These are phyloP conservation scores for Cladophialophora psammophila DNA, from an alignment of 2,329 filamentous ascomycete genomes.

Conservation along the genomic window DNA sequence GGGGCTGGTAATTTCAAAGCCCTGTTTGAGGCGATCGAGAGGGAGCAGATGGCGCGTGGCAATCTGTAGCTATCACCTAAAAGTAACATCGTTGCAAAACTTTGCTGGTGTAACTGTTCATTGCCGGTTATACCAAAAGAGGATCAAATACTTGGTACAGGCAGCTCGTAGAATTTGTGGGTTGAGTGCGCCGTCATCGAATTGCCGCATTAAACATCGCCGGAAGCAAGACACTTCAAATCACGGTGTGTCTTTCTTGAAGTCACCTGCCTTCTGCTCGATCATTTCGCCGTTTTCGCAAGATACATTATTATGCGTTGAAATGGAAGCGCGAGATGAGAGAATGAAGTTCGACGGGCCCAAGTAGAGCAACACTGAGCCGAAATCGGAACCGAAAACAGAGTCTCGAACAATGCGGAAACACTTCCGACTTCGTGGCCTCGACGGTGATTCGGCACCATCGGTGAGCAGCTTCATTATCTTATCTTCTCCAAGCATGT, in stretches of 20 bases:
- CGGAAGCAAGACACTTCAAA: neutral
- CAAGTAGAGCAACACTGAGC: neutral
- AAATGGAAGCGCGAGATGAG: neutral
- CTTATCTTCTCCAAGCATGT: neutral
- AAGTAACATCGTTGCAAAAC: neutral
- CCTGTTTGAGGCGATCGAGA: constrained; percentile 92
- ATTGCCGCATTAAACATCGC: neutral
- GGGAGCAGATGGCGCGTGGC: constrained; percentile 85
- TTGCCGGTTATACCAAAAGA: neutral
- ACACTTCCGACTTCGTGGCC: neutral
- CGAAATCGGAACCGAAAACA: neutral
- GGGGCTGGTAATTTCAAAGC: constrained; percentile 96
- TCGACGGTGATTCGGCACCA: neutral
- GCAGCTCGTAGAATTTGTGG: too few species aligned
- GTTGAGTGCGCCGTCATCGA: too few species aligned
- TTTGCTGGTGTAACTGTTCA: neutral
- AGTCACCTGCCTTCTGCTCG: neutral
- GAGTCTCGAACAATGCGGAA: neutral
- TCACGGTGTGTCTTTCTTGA: neutral
- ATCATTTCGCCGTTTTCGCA: neutral
- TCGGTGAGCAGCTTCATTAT: neutral
- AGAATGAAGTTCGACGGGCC: too few species aligned
- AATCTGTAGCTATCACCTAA: constrained; percentile 67
- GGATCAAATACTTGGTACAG: too few species aligned
- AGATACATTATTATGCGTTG: neutral